Evolutionary conservation across 176 grass and related monocot genomes (phyloP).

Genomic region (Luzula sylvatica): DNA sequence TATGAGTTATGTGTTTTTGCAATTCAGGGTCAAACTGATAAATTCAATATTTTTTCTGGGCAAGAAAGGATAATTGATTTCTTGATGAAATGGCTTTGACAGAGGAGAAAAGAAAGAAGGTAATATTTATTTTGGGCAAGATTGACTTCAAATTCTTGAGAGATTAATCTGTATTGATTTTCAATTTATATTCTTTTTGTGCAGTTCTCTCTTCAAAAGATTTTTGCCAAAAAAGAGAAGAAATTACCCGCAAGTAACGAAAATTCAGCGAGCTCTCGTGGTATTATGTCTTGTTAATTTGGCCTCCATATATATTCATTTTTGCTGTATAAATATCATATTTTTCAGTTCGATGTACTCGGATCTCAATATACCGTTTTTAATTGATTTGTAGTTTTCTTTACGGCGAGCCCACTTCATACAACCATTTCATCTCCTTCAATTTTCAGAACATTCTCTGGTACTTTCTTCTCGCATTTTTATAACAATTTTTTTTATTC

Average conservation of each 20-base stretch:
- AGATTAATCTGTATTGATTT: background rate
- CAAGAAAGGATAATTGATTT: background rate
- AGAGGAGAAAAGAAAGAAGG: slow-evolving; percentile 18
- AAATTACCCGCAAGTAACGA: background rate
- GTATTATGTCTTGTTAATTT: background rate
- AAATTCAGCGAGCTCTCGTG: background rate
- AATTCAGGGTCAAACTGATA: background rate
- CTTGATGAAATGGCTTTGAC: slow-evolving; percentile 9
- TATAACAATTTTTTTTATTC: background rate
- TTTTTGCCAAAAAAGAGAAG: slow-evolving; percentile 18
- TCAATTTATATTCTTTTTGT: background rate
- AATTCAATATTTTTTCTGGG: background rate
- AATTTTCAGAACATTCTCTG: slow-evolving; percentile 19
- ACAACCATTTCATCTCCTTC: slow-evolving; percentile 15
- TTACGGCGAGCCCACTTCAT: slow-evolving; percentile 20
- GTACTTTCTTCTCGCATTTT: background rate
- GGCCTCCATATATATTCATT: background rate
- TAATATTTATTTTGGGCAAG: background rate
- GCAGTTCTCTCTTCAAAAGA: slow-evolving; percentile 15
- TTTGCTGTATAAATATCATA: slow-evolving; percentile 6
- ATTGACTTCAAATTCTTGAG: background rate
- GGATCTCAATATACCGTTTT: background rate
- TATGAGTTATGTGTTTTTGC: background rate
- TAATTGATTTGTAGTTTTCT: slow-evolving; percentile 3
- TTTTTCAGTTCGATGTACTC: background rate